phyloP scores from a whole-genome alignment of 352 stramenopile genomes.

The Globisporangium splendens region DNA sequence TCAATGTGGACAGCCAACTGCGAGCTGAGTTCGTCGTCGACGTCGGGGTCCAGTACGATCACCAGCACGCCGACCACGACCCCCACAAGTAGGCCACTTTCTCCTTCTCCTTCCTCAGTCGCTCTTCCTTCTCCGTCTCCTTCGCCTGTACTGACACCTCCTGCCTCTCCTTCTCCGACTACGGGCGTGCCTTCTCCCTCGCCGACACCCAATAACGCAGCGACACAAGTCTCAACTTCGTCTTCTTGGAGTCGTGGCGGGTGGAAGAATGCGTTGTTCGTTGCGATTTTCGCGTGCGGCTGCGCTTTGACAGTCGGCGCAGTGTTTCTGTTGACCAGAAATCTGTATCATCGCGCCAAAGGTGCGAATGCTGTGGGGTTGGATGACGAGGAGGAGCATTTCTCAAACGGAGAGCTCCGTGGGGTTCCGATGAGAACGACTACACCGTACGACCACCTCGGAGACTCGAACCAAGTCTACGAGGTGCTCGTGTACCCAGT shows the following conservation, averaged over 20 bases:
- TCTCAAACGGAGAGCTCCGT: no score
- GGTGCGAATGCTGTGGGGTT: no score
- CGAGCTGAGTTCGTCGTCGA: neutral
- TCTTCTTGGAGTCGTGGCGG: neutral
- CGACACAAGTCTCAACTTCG: neutral
- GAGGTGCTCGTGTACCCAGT: conserved; percentile 5
- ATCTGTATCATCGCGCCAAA: no score
- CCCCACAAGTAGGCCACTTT: conserved; percentile 12
- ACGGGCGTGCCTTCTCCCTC: no score
- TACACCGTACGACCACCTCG: neutral
- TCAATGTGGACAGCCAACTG: neutral
- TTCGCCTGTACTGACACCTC: conserved; percentile 6
- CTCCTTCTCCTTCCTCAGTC: neutral
- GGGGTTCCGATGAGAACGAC: neutral
- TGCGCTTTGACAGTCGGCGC: neutral
- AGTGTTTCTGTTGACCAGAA: neutral
- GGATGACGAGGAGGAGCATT: no score
- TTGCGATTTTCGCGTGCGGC: neutral
- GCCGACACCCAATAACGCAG: no score
- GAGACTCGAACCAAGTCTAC: neutral
- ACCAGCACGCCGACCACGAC: conserved; percentile 2
- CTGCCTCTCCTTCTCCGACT: neutral
- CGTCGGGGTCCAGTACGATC: neutral
- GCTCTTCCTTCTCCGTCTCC: neutral
- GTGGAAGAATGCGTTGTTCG: neutral